These are phyloP conservation scores for Poa pratensis DNA, from an alignment of 176 grass and related monocot genomes.

Conservation along the genomic window DNA sequence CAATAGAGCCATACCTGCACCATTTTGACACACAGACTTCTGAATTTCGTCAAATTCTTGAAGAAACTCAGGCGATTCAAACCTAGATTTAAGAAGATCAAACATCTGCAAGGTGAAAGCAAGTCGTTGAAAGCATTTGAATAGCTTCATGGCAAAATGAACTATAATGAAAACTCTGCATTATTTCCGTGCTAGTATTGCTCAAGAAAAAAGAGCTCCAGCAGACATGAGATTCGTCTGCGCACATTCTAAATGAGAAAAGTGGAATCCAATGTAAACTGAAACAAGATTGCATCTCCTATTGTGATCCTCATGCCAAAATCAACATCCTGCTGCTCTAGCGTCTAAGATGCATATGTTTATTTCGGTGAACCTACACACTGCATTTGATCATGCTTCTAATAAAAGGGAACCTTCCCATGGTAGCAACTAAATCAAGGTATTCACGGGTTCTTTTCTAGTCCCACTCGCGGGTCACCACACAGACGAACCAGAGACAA, in stretches of 20 bases:
- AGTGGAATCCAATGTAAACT: not conserved
- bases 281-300: not conserved
- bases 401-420: not conserved
- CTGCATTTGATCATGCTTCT: slow-evolving; percentile 4
- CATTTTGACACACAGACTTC: slow-evolving; percentile 52
- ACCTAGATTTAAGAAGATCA: slow-evolving; percentile 75
- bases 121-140: not conserved
- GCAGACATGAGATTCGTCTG: not conserved
- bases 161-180: not conserved
- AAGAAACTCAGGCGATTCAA: slow-evolving; percentile 84
- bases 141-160: not conserved
- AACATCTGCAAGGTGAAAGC: slow-evolving; percentile 60
- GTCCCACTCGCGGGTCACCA: not conserved
- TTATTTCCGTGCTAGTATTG: not conserved
- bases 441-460: not conserved
- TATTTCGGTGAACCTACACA: not conserved
- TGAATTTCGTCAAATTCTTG: slow-evolving; percentile 70
- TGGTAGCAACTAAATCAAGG: not conserved
- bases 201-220: not conserved
- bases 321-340: not conserved
- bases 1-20: slow-evolving; percentile 42
- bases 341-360: not conserved
- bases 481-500: not conserved
- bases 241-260: slow-evolving; percentile 2
- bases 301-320: not conserved